Percentiles rank a stretch among this genome's conserved stretches.
Evolutionary conservation across 2,329 filamentous ascomycete species (phyloP).

Genomic region (Magnaporthiopsis incrustans): DNA sequence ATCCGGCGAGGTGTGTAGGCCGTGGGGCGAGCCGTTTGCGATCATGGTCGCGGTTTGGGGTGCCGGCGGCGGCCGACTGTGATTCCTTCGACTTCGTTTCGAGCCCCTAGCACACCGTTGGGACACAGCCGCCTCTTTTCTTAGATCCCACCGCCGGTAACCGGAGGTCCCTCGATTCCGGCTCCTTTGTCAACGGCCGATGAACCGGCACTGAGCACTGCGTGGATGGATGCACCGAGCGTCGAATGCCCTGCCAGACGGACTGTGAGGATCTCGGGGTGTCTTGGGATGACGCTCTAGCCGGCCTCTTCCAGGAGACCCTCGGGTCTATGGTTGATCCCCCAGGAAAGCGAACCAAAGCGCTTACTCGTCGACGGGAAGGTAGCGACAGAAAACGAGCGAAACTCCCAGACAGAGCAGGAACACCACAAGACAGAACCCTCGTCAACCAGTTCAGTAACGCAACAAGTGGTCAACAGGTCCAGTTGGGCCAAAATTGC

Average conservation of each 20-base stretch:
- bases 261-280: background rate
- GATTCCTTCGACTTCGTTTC: background rate
- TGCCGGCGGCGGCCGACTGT: no score
- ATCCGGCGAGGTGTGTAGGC: constrained; percentile 2
- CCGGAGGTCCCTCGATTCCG: background rate
- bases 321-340: background rate
- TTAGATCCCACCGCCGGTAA: background rate
- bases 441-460: background rate
- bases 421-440: no score
- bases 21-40: background rate
- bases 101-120: background rate
- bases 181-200: background rate
- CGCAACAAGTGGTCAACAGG: background rate
- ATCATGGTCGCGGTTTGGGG: background rate
- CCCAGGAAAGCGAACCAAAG: background rate
- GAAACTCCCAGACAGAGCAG: background rate
- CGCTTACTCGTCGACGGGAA: background rate
- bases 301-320: background rate
- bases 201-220: background rate
- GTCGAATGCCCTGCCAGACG: background rate
- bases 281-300: background rate
- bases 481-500: background rate
- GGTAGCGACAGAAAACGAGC: background rate
- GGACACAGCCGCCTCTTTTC: background rate
- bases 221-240: background rate